Percentiles rank a stretch among this genome's conserved stretches.
Conservation (phyloP, 176 grass and related monocot genomes). For the Neostapfia colusana region DNA sequence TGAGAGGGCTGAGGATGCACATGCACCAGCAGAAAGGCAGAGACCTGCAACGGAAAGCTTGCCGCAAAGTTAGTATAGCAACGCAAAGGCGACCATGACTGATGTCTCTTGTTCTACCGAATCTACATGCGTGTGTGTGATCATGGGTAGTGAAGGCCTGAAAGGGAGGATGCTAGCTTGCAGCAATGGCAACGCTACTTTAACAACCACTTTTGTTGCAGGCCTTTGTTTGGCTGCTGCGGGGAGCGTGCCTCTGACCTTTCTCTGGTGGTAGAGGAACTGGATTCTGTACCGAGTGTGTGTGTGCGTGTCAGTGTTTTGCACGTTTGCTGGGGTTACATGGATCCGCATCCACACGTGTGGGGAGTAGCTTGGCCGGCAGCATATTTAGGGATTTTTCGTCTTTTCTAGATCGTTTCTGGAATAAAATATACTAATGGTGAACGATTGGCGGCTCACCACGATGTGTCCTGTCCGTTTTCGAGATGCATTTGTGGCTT, state of each 20-base stretch:
- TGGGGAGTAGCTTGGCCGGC: not conserved
- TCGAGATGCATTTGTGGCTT: not conserved
- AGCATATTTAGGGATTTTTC: not conserved
- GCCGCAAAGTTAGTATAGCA: not conserved
- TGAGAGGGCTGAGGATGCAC: not conserved
- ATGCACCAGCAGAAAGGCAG: constrained; percentile 22
- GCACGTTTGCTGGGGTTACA: not conserved
- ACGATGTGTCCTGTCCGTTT: not conserved
- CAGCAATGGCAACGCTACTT: constrained; percentile 27
- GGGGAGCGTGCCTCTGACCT: not conserved
- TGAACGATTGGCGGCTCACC: not conserved
- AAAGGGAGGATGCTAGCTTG: constrained; percentile 25
- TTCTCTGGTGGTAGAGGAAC: constrained; percentile 13
- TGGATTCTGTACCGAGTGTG: constrained; percentile 2
- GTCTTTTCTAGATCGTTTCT: not conserved
- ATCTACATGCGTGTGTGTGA: not conserved
- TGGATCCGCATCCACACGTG: not conserved
- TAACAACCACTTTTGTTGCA: not conserved
- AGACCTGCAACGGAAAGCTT: constrained; percentile 2
- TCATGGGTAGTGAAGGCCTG: not conserved
- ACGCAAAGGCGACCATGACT: constrained; percentile 28
- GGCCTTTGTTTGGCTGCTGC: not conserved
- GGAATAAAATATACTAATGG: not conserved
- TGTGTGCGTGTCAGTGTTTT: not conserved
- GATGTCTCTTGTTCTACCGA: not conserved